A percentile compares a stretch with the other conserved stretches of the same genome.
Evolutionary conservation across 2,329 filamentous ascomycete genomes (phyloP).

Genomic region (Trichoderma semiorbis): DNA sequence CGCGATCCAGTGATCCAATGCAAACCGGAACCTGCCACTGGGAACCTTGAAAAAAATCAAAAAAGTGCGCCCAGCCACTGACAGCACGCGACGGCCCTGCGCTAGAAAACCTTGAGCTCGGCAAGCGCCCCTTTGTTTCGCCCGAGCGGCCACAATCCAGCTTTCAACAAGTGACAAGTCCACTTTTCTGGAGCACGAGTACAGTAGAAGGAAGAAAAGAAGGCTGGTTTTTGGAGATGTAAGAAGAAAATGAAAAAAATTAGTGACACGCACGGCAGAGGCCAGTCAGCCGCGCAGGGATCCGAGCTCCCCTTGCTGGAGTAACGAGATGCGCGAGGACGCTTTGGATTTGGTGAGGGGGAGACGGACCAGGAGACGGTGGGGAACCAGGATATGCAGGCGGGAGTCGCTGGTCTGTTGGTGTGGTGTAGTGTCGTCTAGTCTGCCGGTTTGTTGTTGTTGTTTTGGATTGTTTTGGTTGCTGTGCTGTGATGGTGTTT

Average conservation of each 20-base stretch:
- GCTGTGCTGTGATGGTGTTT: background rate
- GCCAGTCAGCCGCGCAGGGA: constrained; percentile 15
- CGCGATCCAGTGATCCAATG: background rate
- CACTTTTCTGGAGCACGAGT: background rate
- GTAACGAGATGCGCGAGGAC: constrained; percentile 11
- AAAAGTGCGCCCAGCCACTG: constrained; percentile 10
- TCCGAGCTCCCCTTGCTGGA: constrained; percentile 4
- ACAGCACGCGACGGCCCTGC: constrained; percentile 11
- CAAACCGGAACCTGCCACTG: background rate
- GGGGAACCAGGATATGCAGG: background rate
- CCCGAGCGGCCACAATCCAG: background rate
- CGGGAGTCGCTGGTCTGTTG: background rate
- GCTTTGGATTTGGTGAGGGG: background rate
- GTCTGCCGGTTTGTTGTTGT: background rate
- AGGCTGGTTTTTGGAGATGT: background rate
- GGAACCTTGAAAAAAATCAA: background rate
- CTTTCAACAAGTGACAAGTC: background rate
- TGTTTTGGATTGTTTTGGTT: background rate
- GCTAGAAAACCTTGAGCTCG: constrained; percentile 13
- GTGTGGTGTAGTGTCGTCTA: background rate
- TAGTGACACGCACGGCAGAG: constrained; percentile 11
- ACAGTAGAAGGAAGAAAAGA: background rate
- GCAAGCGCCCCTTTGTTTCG: background rate
- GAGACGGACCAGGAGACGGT: background rate
- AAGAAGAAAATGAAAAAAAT: background rate